These are phyloP conservation scores for Parietichytrium sp. DNA, from an alignment of 108 stramenopile species.

Conservation along the genomic window DNA sequence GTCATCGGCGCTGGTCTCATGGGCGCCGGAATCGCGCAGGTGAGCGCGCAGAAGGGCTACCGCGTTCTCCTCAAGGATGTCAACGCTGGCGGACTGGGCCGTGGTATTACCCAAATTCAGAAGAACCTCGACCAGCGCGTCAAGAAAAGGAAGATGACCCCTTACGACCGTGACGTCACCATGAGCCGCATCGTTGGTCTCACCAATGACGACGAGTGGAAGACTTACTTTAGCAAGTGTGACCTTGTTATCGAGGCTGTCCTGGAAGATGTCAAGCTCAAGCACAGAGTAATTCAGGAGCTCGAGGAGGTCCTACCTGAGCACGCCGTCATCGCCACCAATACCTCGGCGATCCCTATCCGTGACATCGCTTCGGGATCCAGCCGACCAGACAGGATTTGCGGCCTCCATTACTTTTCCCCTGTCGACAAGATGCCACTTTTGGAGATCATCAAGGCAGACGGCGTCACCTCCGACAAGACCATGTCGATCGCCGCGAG, in stretches of 20 bases:
- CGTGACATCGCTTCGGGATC: slow-evolving; percentile 87
- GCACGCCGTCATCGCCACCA: slow-evolving; percentile 95
- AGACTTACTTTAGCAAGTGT: slow-evolving; percentile 76
- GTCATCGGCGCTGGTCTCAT: slow-evolving; percentile 98
- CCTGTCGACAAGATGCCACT: slow-evolving; percentile 98
- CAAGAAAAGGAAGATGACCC: slow-evolving; percentile 85
- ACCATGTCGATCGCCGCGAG: slow-evolving; percentile 84
- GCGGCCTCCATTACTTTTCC: slow-evolving; percentile 99
- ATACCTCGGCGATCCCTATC: slow-evolving; percentile 97
- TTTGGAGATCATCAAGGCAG: slow-evolving; percentile 95
- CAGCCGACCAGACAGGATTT: slow-evolving; percentile 66
- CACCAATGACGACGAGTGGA: slow-evolving; percentile 70
- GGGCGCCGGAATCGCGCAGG: slow-evolving; percentile 99
- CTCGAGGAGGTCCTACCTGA: slow-evolving; percentile 82
- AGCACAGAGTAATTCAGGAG: slow-evolving; percentile 84
- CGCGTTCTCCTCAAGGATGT: slow-evolving; percentile 93
- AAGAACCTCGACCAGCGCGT: slow-evolving; percentile 89
- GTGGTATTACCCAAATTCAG: slow-evolving; percentile 82
- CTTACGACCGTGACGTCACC: slow-evolving; percentile 81
- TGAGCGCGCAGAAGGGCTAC: slow-evolving; percentile 90
- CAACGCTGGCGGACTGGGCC: slow-evolving; percentile 71
- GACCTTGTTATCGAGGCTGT: slow-evolving; percentile 99
- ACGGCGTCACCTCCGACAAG: slow-evolving; percentile 75
- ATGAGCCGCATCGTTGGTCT: slow-evolving; percentile 80
- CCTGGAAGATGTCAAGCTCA: slow-evolving; percentile 91